These are phyloP conservation scores for Nepenthes gracilis DNA, from an alignment of 148 eudicot genomes.

Conservation along the genomic window DNA sequence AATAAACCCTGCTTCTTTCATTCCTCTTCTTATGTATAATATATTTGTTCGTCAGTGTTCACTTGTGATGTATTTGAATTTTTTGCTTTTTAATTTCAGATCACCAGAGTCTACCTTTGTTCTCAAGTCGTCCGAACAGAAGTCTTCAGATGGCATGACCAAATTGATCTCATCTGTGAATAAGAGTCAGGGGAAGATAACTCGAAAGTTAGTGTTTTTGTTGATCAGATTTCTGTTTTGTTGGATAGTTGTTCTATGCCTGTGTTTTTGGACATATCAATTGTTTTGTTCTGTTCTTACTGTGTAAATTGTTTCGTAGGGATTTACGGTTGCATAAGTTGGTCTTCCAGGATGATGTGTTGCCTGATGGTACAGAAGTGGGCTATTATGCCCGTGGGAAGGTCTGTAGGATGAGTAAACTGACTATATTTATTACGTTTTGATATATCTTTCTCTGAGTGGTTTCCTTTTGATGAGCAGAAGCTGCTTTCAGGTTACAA, in stretches of 20 bases:
- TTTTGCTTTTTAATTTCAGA: constrained; percentile 23
- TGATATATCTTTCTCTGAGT: constrained; percentile 2
- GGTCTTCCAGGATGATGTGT: constrained; percentile 54
- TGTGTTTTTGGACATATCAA: neutral
- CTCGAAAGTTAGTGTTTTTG: constrained; percentile 52
- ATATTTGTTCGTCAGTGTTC: too few relatives aligned
- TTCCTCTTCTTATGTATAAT: too few relatives aligned
- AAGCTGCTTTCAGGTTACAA: constrained; percentile 50
- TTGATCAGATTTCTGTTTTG: constrained; percentile 1
- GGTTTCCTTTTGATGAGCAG: constrained; percentile 26
- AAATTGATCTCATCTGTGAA: constrained; percentile 18
- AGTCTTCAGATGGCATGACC: constrained; percentile 16
- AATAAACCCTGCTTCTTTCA: too few relatives aligned
- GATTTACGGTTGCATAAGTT: constrained; percentile 70
- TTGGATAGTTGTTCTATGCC: neutral
- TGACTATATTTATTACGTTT: neutral
- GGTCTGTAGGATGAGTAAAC: constrained; percentile 21
- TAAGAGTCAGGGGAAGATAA: constrained; percentile 53
- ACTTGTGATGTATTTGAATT: neutral
- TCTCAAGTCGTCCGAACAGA: constrained; percentile 20
- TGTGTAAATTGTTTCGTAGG: constrained; percentile 25
- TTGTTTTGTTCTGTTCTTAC: neutral
- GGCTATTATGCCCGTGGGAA: constrained; percentile 53
- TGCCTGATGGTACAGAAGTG: constrained; percentile 73
- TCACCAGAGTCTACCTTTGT: constrained; percentile 11